phyloP scores from a whole-genome alignment of 1,139 yeast species.

The Saccharomyces hybrid region DNA sequence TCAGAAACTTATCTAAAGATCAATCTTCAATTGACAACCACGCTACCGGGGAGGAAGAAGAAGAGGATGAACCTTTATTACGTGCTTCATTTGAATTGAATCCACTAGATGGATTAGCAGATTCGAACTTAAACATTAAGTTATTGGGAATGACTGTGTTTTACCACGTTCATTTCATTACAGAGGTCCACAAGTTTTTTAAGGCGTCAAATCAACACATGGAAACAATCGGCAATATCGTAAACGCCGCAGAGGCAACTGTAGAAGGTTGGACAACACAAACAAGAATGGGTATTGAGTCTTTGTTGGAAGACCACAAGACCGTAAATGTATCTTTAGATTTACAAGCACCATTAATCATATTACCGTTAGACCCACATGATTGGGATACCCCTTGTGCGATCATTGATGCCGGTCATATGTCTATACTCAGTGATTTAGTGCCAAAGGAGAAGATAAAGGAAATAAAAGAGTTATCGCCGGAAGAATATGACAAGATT shows the following conservation, averaged over 20 bases:
- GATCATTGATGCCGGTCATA: conserved; percentile 92
- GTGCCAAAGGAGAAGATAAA: conserved; percentile 65
- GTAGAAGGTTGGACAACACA: conserved; percentile 85
- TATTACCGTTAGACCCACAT: conserved; percentile 77
- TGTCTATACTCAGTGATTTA: conserved; percentile 72
- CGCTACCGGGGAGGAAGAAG: conserved; percentile 17
- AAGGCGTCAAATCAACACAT: conserved; percentile 79
- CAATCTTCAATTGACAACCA: background rate
- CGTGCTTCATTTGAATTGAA: conserved; percentile 75
- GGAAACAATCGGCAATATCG: conserved; percentile 83
- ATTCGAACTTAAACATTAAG: conserved; percentile 63
- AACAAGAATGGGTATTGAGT: conserved; percentile 86
- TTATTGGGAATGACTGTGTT: conserved; percentile 83
- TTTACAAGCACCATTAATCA: conserved; percentile 85
- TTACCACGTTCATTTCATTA: conserved; percentile 75
- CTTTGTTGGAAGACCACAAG: conserved; percentile 89
- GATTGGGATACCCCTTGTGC: conserved; percentile 84
- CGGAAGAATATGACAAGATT: conserved; percentile 55
- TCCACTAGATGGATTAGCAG: conserved; percentile 79
- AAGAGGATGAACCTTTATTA: conserved; percentile 52
- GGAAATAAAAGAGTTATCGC: conserved; percentile 58
- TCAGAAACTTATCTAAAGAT: conserved; percentile 38
- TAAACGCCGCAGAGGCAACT: conserved; percentile 93
- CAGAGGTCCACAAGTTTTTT: conserved; percentile 66
- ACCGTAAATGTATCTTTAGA: conserved; percentile 80